Evolutionary conservation across 23 red algal species (phyloP).

Genomic region (Cyanidiococcus yangmingshanensis): DNA sequence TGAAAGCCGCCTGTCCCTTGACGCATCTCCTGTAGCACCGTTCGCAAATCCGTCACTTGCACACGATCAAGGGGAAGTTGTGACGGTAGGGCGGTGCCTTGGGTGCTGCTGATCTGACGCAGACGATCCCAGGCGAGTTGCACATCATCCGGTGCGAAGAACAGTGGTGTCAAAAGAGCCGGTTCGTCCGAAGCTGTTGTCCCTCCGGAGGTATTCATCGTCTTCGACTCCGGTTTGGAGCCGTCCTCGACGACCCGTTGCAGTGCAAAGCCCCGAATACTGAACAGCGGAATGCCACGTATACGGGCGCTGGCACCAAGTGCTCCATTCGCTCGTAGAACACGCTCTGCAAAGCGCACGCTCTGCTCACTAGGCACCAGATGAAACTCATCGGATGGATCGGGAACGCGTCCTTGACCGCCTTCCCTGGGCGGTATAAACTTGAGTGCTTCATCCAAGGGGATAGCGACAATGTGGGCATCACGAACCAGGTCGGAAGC

Average conservation of each 20-base stretch:
- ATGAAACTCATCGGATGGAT: constrained; percentile 15
- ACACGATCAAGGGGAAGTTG: constrained; percentile 10
- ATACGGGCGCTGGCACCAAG: neutral
- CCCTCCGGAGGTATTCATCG: neutral
- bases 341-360: constrained; percentile 9
- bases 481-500: neutral
- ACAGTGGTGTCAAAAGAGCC: neutral
- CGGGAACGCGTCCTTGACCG: neutral
- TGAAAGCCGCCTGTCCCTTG: neutral
- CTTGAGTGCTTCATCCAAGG: neutral
- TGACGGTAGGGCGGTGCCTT: neutral
- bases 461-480: neutral
- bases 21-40: neutral
- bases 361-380: neutral
- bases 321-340: neutral
- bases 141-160: constrained; percentile 16
- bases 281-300: constrained; percentile 4
- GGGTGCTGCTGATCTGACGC: neutral
- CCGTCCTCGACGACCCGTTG: neutral
- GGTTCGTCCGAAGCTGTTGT: neutral
- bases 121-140: constrained; percentile 9
- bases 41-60: neutral
- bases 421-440: neutral
- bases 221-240: neutral
- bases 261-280: constrained; percentile 9